Base-by-base conservation (phyloP, 2,329 filamentous ascomycete genomes). In the Aspergillus puulaauensis region DNA sequence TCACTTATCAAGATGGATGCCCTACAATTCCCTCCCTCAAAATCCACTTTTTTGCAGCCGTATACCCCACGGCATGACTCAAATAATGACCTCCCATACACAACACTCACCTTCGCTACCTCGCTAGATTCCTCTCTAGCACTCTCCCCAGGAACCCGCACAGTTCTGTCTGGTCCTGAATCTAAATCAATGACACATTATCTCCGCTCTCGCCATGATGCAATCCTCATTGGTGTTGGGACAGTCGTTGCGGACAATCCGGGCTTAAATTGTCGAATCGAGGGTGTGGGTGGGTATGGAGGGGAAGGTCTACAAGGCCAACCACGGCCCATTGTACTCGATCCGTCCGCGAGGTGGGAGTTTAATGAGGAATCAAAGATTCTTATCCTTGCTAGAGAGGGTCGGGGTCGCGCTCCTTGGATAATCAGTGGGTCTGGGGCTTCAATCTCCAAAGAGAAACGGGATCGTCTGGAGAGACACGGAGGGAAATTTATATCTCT, bases 121-220 rank as follows among this genome's bases (percentile, higher is more conserved):
- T 96, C 92, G 2, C 86, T 97, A 54, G 93, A 97, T 77, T 87
- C 88, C 39, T 83, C 86, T 54, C 80, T 95, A 44, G 83, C 91
- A 1, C 80, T 92, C 11, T 82, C 88, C 0, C 91, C 90, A 0
- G 91, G 91, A 14, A 79, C 84, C 2, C 88, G 88, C 60, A 96
- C 93, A 1, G 79, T 83, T 0, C 84, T 97, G 7, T 97, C 93
- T 0, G 93, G 93, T 1, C 84, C 89, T 0, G 82, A 87, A 59
- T 91, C 91, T 35, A 96, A 97, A 75, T 86, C 90, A 47, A 96
- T 98, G 91, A 98, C 93, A 0, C 93, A 98, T 74, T 91, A 90
- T 71, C 84, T 98, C n/a, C 90, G 93, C 66, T 87, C 88, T 9
- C 84, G 83, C 14, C 92, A 98, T 76, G 86, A 90, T 61, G 91